Evolutionary conservation across 257 asterid species (phyloP), one percentile per base, ranked within the genome.

Genomic region (Solanum pinnatisectum): DNA sequence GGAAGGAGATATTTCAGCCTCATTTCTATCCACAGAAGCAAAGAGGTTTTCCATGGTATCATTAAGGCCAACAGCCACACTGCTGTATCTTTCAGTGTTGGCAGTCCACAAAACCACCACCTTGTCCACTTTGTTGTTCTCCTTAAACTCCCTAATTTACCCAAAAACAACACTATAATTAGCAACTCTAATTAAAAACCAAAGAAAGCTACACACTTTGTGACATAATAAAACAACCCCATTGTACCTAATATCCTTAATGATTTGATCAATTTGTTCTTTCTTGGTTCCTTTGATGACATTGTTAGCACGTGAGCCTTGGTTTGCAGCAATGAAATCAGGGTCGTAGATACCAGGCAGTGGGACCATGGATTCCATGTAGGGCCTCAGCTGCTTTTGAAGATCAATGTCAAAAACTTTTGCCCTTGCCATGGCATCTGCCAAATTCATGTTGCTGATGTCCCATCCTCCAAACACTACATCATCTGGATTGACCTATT

Each of bases 401-500:
- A 97, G 95, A 93, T 97, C 99, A 87, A 97, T 97, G 25, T 97
- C 99, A 6, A 97, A 91, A 3, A 97, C 99, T 88, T 91, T 96
- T 40, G 96, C 98, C 91, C 99, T 93, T 52, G 98, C 99, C 99
- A 96, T 94, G 89, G 99, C 97, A 87, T 97, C 99, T 20, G 96
- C 99, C 89, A 97, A 87, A 76, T 97, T 96, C 99, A 97, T 93
- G 91, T 93, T 91, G 84, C 98, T 97, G 72, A 97, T 97, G 93
- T 97, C 99, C 99, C 99, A 97, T 84, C 99, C 99, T 68, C 99
- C 99, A 89, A 97, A 97, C 8, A 97, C 96, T 63, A 97, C 90
- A 89, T 97, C 99, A 73, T 96, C 98, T 7, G 99, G 99, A 87
- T 96, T 93, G 37, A 97, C 99, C 99, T 97, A 60, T 73, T 84